Evolutionary conservation across 768 basidiomycete genomes (phyloP).

Genomic region (Termitomyces sp.): DNA sequence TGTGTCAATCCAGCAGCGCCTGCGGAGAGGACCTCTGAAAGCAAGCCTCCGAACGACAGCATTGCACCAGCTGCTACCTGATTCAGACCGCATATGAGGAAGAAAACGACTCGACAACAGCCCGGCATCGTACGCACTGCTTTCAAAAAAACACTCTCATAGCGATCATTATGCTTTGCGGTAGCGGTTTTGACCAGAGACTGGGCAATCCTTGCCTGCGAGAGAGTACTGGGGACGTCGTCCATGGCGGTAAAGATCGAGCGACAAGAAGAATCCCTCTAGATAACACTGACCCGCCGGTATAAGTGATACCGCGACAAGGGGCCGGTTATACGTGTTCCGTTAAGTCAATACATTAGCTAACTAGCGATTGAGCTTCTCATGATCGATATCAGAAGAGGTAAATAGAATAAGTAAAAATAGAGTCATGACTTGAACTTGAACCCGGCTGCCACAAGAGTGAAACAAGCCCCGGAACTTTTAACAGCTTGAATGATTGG

Average conservation of each 20-base stretch:
- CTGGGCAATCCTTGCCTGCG: slow-evolving; percentile 56
- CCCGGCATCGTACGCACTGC: slow-evolving; percentile 44
- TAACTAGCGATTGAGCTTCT: not conserved
- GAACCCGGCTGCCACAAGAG: not conserved
- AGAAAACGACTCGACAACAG: not conserved
- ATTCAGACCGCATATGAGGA: not conserved
- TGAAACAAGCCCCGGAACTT: too few relatives aligned
- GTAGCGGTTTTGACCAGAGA: slow-evolving; percentile 57
- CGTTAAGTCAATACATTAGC: not conserved
- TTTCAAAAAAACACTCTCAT: slow-evolving; percentile 62
- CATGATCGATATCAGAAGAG: not conserved
- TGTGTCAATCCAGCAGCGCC: slow-evolving; percentile 51
- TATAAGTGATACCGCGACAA: too few relatives aligned
- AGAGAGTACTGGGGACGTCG: slow-evolving; percentile 43
- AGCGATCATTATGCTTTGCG: slow-evolving; percentile 62
- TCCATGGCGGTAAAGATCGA: slow-evolving; percentile 9
- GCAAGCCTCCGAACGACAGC: slow-evolving; percentile 72
- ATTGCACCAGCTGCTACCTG: slow-evolving; percentile 70
- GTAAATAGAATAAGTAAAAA: not conserved
- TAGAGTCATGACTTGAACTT: not conserved
- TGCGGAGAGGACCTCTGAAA: slow-evolving; percentile 59
- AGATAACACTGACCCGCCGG: not conserved
- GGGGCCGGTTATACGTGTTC: not conserved
- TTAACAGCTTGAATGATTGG: not conserved
- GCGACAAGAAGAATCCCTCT: not conserved